Evolutionary conservation across 208 protist species (phyloP).

Genomic region (Porcisia hertigi): DNA sequence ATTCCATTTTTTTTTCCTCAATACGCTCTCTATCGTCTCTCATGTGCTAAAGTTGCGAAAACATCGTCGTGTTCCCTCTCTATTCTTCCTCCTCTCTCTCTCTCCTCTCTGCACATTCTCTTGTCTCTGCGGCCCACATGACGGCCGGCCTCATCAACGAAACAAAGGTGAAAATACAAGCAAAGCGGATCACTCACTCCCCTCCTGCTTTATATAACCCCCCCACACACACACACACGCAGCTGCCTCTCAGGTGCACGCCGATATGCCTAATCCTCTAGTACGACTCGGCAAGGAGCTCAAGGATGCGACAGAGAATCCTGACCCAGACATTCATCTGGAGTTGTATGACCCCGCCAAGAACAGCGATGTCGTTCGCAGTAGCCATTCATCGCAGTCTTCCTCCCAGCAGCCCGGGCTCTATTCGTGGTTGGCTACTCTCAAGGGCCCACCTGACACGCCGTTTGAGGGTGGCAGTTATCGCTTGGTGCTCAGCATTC

Average conservation of each 20-base stretch:
- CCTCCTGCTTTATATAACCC: too few species aligned
- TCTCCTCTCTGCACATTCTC: not conserved
- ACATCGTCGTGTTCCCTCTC: too few species aligned
- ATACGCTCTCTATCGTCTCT: too few species aligned
- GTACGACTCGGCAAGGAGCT: conserved; percentile 66
- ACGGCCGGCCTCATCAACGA: not conserved
- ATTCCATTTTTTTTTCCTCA: too few species aligned
- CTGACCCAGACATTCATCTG: conserved; percentile 58
- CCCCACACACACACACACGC: not conserved
- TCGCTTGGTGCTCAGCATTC: conserved; percentile 60
- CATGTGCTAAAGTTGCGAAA: too few species aligned
- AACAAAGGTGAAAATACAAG: not conserved
- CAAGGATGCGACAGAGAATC: conserved; percentile 39
- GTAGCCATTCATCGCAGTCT: not conserved
- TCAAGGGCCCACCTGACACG: conserved; percentile 75
- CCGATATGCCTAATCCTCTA: conserved; percentile 42
- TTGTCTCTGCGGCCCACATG: not conserved
- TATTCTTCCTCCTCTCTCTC: not conserved
- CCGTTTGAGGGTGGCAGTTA: conserved; percentile 82
- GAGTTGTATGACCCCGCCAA: conserved; percentile 33
- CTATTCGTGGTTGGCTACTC: conserved; percentile 67
- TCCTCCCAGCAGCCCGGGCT: conserved; percentile 21
- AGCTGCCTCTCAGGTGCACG: not conserved
- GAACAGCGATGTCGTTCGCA: not conserved
- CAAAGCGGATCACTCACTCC: not conserved